phyloP scores from a whole-genome alignment of 768 basidiomycete species.

The Pisolithus sp. region DNA sequence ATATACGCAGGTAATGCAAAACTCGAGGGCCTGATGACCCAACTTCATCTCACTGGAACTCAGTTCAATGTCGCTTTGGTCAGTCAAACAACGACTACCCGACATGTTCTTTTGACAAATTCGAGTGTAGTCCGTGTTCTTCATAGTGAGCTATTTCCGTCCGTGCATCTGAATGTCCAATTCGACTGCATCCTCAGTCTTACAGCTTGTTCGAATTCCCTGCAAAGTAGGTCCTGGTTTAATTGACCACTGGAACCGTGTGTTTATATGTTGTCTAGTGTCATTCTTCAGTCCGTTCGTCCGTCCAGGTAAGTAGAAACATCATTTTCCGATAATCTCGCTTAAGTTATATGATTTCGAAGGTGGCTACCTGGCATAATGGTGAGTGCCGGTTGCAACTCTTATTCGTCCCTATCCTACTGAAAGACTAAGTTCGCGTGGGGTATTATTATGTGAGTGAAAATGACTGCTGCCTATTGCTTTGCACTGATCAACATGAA shows the following conservation, averaged over 20 bases:
- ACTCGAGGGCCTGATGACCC: constrained; percentile 51
- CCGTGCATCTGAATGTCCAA: neutral
- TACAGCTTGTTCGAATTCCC: constrained; percentile 54
- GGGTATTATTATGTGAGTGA: constrained; percentile 52
- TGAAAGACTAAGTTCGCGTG: constrained; percentile 40
- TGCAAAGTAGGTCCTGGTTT: constrained; percentile 44
- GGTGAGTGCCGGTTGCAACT: constrained; percentile 24
- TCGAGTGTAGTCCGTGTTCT: constrained; percentile 54
- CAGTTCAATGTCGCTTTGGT: constrained; percentile 66
- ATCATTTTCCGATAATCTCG: neutral
- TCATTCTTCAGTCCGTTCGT: constrained; percentile 51
- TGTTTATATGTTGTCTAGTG: neutral
- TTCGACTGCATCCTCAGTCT: constrained; percentile 6
- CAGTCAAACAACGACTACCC: constrained; percentile 2
- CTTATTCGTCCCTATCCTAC: neutral
- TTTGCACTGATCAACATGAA: neutral
- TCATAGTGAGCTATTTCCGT: constrained; percentile 42
- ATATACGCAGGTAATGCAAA: constrained; percentile 48
- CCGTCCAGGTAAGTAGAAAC: constrained; percentile 42
- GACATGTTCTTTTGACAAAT: neutral
- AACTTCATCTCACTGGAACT: constrained; percentile 52
- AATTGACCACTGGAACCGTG: neutral
- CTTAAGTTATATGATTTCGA: neutral
- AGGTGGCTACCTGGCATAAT: constrained; percentile 62
- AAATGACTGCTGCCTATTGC: neutral